Evolutionary conservation across 1,284 basidiomycete genomes (phyloP), one percentile per base, ranked within the genome.

Genomic region (Apiotrichum domesticum): DNA sequence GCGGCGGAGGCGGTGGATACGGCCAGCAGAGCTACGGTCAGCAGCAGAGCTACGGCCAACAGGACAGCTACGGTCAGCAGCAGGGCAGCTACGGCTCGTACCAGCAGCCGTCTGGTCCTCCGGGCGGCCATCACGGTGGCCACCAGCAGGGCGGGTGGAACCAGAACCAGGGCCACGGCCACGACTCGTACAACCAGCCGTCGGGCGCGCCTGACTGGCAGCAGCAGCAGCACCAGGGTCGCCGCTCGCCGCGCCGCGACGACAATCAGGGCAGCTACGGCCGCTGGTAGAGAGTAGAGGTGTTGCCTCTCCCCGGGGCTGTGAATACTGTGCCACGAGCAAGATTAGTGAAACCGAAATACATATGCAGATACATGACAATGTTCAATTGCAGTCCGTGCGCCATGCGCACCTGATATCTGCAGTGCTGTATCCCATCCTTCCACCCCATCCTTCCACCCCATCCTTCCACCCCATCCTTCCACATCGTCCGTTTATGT

Each of bases 21-120:
- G 46, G 42, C n/a, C 15, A 14, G 6, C 11, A 43, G 11, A n/a
- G n/a, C 10, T 9, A n/a, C 42, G 10, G n/a, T n/a, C 10, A 43
- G 11, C 10, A n/a, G 6, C 11, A n/a, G 8, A n/a, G 21, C 21
- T 29, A 45, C 47, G 15, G 46, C 35, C 50, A 52, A 6, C 9
- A 45, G 35, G 15, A 51, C 35, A 48, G 39, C 32, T 41, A 46
- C 52, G 46, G 42, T 39, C 9, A 35, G 49, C 43, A 52, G 37
- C 46, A 35, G 13, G 56, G 56, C 29, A 35, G 39, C 32, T 41
- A 46, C 52, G 46, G 42, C 37, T 47, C 46, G 35, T 47, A 35
- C 42, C n/a, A 47, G n/a, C 33, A 32, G 37, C 39, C 35, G 14
- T 39, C 42, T 35, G n/a, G 42, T 42, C 56, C 56, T 4, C 56